These are phyloP conservation scores for Magnusiomyces magnusii DNA, from an alignment of 1,139 yeast species.

Conservation along the genomic window DNA sequence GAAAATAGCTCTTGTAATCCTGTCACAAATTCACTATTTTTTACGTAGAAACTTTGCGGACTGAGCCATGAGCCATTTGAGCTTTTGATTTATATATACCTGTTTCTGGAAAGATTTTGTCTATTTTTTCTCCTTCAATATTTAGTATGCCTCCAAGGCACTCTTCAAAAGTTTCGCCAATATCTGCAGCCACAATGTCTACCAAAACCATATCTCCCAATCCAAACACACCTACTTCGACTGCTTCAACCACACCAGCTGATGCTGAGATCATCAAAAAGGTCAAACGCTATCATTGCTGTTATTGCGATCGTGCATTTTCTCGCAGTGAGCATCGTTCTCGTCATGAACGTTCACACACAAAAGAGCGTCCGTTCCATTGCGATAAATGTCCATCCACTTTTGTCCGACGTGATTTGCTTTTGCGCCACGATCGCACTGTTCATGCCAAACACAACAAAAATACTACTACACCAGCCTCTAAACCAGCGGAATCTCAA, in stretches of 20 bases:
- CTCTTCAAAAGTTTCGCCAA: not conserved
- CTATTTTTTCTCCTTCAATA: too few species aligned
- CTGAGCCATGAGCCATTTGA: too few species aligned
- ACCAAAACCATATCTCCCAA: not conserved
- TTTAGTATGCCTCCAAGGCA: too few species aligned
- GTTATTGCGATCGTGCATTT: constrained; percentile 74
- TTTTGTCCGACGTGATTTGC: constrained; percentile 67
- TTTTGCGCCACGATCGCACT: constrained; percentile 70
- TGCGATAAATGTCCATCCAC: constrained; percentile 64
- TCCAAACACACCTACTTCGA: not conserved
- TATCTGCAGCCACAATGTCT: not conserved
- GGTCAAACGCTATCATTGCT: constrained; percentile 49
- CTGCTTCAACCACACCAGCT: not conserved
- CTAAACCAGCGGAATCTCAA: not conserved
- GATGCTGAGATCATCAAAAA: constrained; percentile 3
- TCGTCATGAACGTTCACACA: constrained; percentile 77
- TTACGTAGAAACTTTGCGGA: too few species aligned
- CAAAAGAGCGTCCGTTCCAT: constrained; percentile 75
- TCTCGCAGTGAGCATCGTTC: constrained; percentile 76
- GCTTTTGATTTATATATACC: too few species aligned
- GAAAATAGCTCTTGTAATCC: too few species aligned
- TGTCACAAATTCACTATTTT: too few species aligned
- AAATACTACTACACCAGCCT: not conserved
- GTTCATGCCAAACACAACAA: constrained; percentile 44
- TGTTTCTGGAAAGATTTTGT: too few species aligned